These are phyloP conservation scores for Penicillium roqueforti DNA, from an alignment of 495 filamentous ascomycete genomes.

Conservation along the genomic window DNA sequence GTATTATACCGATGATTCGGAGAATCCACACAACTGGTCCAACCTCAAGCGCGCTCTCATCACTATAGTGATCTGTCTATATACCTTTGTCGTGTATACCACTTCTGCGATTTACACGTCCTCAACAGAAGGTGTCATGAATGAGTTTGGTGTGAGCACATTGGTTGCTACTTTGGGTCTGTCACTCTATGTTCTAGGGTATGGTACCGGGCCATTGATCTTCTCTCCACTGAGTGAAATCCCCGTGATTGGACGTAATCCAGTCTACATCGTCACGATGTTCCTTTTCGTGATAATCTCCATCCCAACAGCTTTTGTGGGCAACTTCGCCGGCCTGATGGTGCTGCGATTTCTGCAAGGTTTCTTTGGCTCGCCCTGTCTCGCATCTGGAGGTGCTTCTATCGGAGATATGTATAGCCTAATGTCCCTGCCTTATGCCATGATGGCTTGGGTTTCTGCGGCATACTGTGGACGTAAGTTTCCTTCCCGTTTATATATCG, in stretches of 20 bases:
- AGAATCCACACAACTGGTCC: conserved; percentile 56
- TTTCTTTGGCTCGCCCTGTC: conserved; percentile 51
- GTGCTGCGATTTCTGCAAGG: conserved; percentile 51
- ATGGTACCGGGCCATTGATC: conserved; percentile 43
- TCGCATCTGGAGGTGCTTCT: conserved; percentile 53
- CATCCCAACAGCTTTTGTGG: conserved; percentile 44
- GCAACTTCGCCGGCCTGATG: conserved; percentile 46
- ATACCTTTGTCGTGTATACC: conserved; percentile 37
- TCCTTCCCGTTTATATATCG: not conserved
- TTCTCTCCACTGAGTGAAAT: conserved; percentile 50
- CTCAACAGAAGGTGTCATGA: conserved; percentile 30
- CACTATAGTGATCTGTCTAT: conserved; percentile 28
- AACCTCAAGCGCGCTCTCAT: conserved; percentile 22
- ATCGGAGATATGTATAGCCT: conserved; percentile 53
- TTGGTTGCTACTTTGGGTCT: conserved; percentile 44
- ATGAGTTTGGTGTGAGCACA: conserved; percentile 38
- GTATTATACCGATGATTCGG: conserved; percentile 50
- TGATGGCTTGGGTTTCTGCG: conserved; percentile 52
- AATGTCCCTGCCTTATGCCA: conserved; percentile 49
- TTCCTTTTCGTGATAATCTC: conserved; percentile 48
- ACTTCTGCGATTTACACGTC: conserved; percentile 34
- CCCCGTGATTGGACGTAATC: conserved; percentile 47
- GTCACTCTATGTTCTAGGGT: conserved; percentile 52
- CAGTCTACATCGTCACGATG: conserved; percentile 49
- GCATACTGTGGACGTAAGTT: conserved; percentile 45